Base-by-base conservation (phyloP, 2,329 filamentous ascomycete genomes). In the Monosporascus sp. region DNA sequence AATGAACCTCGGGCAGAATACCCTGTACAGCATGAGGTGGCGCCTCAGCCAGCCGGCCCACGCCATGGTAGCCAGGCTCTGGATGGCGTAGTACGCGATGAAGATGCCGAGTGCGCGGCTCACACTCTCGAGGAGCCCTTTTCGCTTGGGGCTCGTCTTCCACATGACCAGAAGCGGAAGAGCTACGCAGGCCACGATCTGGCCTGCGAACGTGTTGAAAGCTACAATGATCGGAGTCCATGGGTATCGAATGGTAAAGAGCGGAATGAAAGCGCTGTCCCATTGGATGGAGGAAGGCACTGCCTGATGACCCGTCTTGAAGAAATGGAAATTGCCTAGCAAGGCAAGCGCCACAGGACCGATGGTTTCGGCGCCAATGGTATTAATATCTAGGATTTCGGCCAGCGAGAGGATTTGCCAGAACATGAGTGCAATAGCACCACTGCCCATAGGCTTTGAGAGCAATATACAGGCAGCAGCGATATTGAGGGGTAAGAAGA, bases 291-390 rank as follows among this genome's bases (percentile, higher is more conserved):
- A 89, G 61, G 86, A 82, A 24, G 96, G 80, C 0, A 86, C 88
- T 14, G 93, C 93, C 72, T 97, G 93, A 71, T 99, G 94, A 56
- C 94, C 94, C 0, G 94, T 99, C 68, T 96, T 97, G 83, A 99
- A 99, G 77, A 86, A 99, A 75, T 97, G 87, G 72, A 93, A 96
- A 64, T 88, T 90, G 55, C 92, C 94, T 1, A 99, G 82, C n/a
- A 97, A 74, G 11, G 86, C 93, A 25, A 97, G 81, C 57, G 95
- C 79, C 39, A 94, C 76, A 20, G 94, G 92, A 0, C 91, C 93
- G 62, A 97, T 88, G 7, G 90, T 79, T 45, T 85, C 85, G 48
- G 81, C 76, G 17, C 86, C 83, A 39, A 87, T 69, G 55, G 72
- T 69, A 65, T 83, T 80, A 60, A 83, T 74, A 66, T 88, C 82